Base-by-base conservation (phyloP, 257 asterid genomes). In the Nicotiana obtusifolia region DNA sequence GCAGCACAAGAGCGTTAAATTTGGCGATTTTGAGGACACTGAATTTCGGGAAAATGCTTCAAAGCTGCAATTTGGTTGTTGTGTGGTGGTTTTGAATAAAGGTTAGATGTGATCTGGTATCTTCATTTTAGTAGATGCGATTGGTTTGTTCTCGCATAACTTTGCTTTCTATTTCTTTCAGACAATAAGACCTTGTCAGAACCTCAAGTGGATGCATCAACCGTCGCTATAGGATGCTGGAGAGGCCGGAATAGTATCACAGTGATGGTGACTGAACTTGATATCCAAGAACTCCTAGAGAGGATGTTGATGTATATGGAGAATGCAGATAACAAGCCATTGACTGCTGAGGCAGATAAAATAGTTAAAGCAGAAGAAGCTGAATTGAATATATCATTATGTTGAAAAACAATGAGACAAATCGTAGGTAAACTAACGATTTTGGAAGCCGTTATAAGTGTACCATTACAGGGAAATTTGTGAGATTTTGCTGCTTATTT, bases 151-250 rank as follows among this genome's bases (percentile, higher is more conserved):
- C 16, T 53, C 14, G 60, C 82, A 24, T 35, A 64, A 76, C 6
- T 56, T 19, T 4, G 30, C 81, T 24, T 56, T 83, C 77, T 24
- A 5, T 81, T 60, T 78, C 83, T 22, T 87, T 87, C 89, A 95
- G 98, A 88, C 82, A 82, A 85, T 49, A 35, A 24, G 64, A 87
- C 16, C 66, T 68, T 78, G 17, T 81, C 89, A 20, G 94, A 88
- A 77, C 79, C 84, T 68, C 77, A 86, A 86, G 87, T 76, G 62
- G 92, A 89, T 89, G 89, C 88, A 73, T 81, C 83, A 17, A 87
- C 92, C 11, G 88, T 93, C 81, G 93, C 98, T 11, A 91, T 95
- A 13, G 97, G 97, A 66, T 95, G 97, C 86, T 95, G 99, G 99
- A 91, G 94, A 84, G 97, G 99, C 53, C 87, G 88, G 85, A 94